Evolutionary conservation across 1,284 basidiomycete species (phyloP), one percentile per base, ranked within the genome.

Genomic region (Takashimella koratensis): DNA sequence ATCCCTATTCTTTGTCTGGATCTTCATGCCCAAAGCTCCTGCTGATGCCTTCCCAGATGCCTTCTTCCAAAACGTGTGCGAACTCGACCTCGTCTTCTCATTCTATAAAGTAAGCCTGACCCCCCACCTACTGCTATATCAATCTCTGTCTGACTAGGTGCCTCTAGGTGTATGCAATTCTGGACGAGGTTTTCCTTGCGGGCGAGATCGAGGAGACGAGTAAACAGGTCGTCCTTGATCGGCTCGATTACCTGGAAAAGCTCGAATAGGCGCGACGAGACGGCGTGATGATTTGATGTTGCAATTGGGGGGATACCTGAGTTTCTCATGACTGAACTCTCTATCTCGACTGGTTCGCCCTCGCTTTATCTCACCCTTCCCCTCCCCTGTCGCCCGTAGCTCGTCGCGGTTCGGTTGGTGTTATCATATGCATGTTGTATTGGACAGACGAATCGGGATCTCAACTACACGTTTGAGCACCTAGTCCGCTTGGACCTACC

Each of bases 181-280:
- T 98, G 53, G 96, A 98, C 73, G 95, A 98, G 70, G 90, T 98
- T 45, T 98, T 98, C 78, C 80, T 98, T n/a, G 95, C 95, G 2
- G 96, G 96, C 12, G 95, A 98, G 77, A 90, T 98, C 45, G 92
- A 98, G 76, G 96, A 98, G 77, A 98, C 95, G 21, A 92, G 87
- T 73, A 97, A 97, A 74, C 88, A 92, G 49, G 94, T 97, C 19
- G 92, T 98, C 0, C 78, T 98, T 30, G 83, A 87, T 42, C 83
- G 94, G 53, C 76, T 98, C 49, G 94, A 96, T 63, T 87, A 88
- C 66, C 77, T 96, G 56, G 93, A 95, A 78, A 91, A 91, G 74
- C 78, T 96, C 51, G 90, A 93, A 73, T 92, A 59, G n/a, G n/a
- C n/a, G n/a, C n/a, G n/a, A n/a, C n/a, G n/a, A n/a, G n/a, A n/a